These are phyloP conservation scores for Colletotrichum incanum DNA, from an alignment of 2,329 filamentous ascomycete species.

Conservation along the genomic window DNA sequence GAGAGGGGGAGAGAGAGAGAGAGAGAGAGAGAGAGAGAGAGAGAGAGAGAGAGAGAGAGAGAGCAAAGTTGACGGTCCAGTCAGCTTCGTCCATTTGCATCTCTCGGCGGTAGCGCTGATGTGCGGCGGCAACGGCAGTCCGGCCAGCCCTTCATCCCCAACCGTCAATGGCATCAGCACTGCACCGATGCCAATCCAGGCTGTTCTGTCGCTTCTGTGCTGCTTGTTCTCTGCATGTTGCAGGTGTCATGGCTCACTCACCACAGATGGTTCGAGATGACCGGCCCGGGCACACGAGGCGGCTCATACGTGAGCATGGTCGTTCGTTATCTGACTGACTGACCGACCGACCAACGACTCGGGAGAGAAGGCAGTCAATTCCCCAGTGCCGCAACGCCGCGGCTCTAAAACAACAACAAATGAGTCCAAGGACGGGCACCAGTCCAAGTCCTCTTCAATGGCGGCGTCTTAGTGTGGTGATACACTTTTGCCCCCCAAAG, in stretches of 20 bases:
- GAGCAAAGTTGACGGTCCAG: background rate
- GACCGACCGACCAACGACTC: background rate
- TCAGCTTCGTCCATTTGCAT: slow-evolving; percentile 21
- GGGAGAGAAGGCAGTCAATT: background rate
- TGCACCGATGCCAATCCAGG: slow-evolving; percentile 3
- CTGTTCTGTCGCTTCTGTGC: background rate
- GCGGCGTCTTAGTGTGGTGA: slow-evolving; percentile 34
- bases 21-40: background rate
- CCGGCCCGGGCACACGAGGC: slow-evolving; percentile 12
- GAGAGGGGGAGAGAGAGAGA: background rate
- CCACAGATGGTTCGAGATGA: background rate
- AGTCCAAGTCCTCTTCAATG: slow-evolving; percentile 26
- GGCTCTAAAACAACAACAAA: slow-evolving; percentile 25
- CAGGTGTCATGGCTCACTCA: slow-evolving; percentile 13
- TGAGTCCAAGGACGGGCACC: slow-evolving; percentile 27
- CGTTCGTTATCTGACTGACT: background rate
- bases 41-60: background rate
- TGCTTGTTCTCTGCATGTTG: slow-evolving; percentile 14
- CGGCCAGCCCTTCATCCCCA: background rate
- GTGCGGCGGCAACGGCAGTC: slow-evolving; percentile 11
- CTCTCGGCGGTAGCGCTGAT: slow-evolving; percentile 21
- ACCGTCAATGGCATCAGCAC: background rate
- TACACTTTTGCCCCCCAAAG: background rate
- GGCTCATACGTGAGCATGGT: background rate
- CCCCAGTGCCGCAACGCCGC: slow-evolving; percentile 1